Percentiles rank a stretch among this genome's conserved stretches.
Conservation (phyloP, 2,329 filamentous ascomycete species). For the Pseudofabraea citricarpa region DNA sequence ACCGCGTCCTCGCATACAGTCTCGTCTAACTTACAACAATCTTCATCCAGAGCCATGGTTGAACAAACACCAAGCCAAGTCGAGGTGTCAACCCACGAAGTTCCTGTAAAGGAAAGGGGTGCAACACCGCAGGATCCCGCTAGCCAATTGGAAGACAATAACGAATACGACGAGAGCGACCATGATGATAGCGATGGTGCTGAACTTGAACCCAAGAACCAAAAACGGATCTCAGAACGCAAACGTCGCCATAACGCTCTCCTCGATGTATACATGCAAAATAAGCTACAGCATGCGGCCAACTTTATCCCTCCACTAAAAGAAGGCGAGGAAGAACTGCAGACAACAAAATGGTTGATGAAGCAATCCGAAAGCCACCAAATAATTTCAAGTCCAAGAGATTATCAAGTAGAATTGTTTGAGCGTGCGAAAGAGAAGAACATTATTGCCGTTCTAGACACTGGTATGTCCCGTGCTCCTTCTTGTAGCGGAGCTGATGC, state of each 20-base stretch:
- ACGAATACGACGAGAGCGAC: constrained; percentile 8
- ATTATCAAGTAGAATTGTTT: constrained; percentile 91
- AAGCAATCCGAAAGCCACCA: constrained; percentile 30
- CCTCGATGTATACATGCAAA: constrained; percentile 41
- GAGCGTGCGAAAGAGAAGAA: constrained; percentile 81
- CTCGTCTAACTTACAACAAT: background rate
- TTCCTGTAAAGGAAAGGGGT: background rate
- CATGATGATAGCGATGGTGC: constrained; percentile 8
- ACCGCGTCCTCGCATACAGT: background rate
- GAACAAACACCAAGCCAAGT: background rate
- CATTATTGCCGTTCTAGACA: constrained; percentile 88
- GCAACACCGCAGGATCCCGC: too few species aligned
- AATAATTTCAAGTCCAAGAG: constrained; percentile 73
- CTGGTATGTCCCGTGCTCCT: constrained; percentile 57
- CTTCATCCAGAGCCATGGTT: background rate
- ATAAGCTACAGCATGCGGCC: constrained; percentile 16
- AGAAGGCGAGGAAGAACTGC: constrained; percentile 17
- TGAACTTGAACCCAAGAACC: constrained; percentile 19
- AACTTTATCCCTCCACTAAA: constrained; percentile 16
- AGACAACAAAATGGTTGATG: constrained; percentile 26
- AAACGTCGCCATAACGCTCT: constrained; percentile 44
- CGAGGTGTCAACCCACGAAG: background rate
- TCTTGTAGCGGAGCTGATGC: too few species aligned
- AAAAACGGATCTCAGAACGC: constrained; percentile 38
- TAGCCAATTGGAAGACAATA: background rate